Percentiles rank a stretch among this genome's conserved stretches.
phyloP scores from a whole-genome alignment of 2,329 filamentous ascomycete genomes.

The Sclerotinia glacialis region DNA sequence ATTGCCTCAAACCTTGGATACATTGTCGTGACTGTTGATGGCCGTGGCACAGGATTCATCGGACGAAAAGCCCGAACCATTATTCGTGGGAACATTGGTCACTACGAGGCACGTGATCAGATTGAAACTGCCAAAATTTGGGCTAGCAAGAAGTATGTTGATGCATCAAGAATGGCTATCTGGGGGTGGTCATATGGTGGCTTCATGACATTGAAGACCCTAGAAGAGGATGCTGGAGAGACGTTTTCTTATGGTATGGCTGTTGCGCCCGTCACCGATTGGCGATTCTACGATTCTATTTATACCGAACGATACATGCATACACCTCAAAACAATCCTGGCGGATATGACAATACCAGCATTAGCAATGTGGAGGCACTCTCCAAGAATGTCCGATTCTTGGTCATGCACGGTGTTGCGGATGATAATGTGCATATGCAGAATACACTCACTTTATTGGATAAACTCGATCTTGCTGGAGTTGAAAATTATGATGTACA shows the following conservation, averaged over 20 bases:
- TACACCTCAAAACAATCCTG: slow-evolving; percentile 76
- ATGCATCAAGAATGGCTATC: slow-evolving; percentile 78
- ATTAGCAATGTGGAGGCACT: slow-evolving; percentile 75
- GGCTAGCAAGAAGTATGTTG: slow-evolving; percentile 78
- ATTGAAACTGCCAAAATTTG: slow-evolving; percentile 86
- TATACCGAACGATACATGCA: slow-evolving; percentile 99
- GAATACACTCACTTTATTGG: slow-evolving; percentile 83
- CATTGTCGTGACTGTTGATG: slow-evolving; percentile 91
- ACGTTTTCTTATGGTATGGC: slow-evolving; percentile 98
- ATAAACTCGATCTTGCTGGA: slow-evolving; percentile 75
- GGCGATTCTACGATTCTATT: slow-evolving; percentile 90
- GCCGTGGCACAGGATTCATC: slow-evolving; percentile 85
- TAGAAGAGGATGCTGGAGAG: slow-evolving; percentile 82
- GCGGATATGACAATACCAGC: slow-evolving; percentile 72
- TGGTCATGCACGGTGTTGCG: slow-evolving; percentile 93
- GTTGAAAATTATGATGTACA: slow-evolving; percentile 96
- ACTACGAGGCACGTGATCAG: slow-evolving; percentile 84
- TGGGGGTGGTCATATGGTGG: slow-evolving; percentile 99
- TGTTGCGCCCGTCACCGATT: slow-evolving; percentile 97
- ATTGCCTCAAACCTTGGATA: slow-evolving; percentile 84
- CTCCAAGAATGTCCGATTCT: slow-evolving; percentile 74
- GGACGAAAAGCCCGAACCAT: slow-evolving; percentile 80
- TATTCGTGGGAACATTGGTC: slow-evolving; percentile 78
- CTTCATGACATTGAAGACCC: slow-evolving; percentile 90
- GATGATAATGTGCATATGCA: slow-evolving; percentile 99